Conservation (phyloP, 2,329 filamentous ascomycete species). For the Exophiala sp. region DNA sequence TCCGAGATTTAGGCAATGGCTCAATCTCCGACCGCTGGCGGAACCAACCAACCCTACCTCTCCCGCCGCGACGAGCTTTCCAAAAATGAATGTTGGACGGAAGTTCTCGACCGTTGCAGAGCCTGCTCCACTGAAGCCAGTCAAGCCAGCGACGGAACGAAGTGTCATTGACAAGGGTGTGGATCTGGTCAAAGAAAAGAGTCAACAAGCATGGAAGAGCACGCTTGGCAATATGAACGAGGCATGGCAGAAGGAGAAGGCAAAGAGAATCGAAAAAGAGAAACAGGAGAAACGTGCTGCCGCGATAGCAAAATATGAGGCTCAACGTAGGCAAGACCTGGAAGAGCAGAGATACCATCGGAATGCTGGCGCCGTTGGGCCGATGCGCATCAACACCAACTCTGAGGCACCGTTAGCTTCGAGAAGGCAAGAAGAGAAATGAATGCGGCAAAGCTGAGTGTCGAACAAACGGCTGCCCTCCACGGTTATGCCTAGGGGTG, state of each 20-base stretch:
- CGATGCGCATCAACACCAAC: background rate
- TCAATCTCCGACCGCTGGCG: conserved; percentile 6
- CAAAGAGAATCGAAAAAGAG: conserved; percentile 5
- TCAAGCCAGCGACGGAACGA: conserved; percentile 15
- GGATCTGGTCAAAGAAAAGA: conserved; percentile 31
- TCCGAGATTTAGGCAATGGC: conserved; percentile 2
- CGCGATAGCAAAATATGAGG: conserved; percentile 14
- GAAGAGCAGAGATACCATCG: conserved; percentile 14
- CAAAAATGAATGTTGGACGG: conserved; percentile 16
- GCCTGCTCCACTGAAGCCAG: background rate
- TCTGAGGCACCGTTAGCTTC: background rate
- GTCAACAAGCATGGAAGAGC: conserved; percentile 11
- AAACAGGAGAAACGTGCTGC: conserved; percentile 6
- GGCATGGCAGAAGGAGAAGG: conserved; percentile 6
- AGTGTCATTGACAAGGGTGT: conserved; percentile 36
- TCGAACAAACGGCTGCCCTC: no score
- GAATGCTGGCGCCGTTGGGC: conserved; percentile 6
- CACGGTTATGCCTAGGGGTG: no score
- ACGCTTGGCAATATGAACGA: conserved; percentile 6
- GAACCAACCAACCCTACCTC: background rate
- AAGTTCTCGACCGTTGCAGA: background rate
- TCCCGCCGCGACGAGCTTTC: background rate
- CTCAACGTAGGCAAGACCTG: conserved; percentile 17
- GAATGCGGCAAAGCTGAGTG: no score
- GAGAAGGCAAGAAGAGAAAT: background rate